These are phyloP conservation scores for Talaromyces rugulosus DNA, from an alignment of 2,329 filamentous ascomycete genomes.

Conservation along the genomic window DNA sequence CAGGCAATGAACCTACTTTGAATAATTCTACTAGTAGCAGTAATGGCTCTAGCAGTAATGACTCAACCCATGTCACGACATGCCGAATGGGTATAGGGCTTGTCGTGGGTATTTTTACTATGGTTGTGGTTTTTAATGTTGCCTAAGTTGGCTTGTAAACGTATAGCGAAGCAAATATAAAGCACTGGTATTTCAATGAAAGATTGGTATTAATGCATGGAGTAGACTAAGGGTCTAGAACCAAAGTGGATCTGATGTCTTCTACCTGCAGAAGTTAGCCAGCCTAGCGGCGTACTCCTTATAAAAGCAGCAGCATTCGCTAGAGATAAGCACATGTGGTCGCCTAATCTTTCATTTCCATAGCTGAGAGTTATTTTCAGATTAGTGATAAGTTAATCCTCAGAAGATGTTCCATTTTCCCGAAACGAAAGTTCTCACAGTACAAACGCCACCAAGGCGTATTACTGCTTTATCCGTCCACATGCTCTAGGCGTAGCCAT, in stretches of 20 bases:
- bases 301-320: not conserved
- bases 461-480: not conserved
- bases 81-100: not conserved
- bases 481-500: not conserved
- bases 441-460: not conserved
- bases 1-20: conserved; percentile 6
- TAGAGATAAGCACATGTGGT: not conserved
- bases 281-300: not conserved
- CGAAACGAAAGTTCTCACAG: not conserved
- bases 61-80: not conserved
- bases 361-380: not conserved
- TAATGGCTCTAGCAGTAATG: not conserved
- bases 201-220: not conserved
- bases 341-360: not conserved
- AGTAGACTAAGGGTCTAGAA: not conserved
- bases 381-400: not conserved
- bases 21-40: not conserved
- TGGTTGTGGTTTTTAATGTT: not conserved
- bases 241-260: not conserved
- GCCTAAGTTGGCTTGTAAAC: not conserved
- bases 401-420: not conserved
- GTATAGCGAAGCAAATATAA: not conserved
- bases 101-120: not conserved
- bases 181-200: not conserved
- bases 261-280: not conserved